Conservation (phyloP, 176 grass and related monocot genomes). For the Cymbopogon citratus region DNA sequence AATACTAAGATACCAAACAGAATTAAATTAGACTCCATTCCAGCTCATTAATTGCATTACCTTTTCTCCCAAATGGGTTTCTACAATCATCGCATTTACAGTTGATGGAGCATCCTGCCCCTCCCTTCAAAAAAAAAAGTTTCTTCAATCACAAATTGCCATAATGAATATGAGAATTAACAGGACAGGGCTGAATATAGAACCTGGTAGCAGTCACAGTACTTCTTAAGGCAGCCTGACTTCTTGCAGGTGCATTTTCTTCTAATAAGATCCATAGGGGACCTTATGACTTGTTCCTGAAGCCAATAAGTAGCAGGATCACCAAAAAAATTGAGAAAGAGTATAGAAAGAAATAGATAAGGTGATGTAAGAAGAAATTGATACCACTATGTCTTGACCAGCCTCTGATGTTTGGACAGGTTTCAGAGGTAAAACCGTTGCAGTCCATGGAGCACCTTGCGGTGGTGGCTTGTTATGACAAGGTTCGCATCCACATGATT, state of each 20-base stretch:
- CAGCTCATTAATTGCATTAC: conserved; percentile 23
- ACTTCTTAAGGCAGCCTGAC: conserved; percentile 62
- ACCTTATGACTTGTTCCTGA: conserved; percentile 44
- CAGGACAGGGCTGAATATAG: conserved; percentile 7
- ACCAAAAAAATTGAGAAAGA: background rate
- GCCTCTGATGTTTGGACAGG: conserved; percentile 22
- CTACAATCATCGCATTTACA: conserved; percentile 65
- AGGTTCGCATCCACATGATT: conserved; percentile 52
- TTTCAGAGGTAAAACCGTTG: conserved; percentile 34
- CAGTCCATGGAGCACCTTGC: conserved; percentile 21
- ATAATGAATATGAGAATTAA: background rate
- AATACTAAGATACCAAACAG: background rate
- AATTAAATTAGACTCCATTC: background rate
- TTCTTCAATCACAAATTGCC: conserved; percentile 10
- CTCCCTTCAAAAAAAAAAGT: conserved; percentile 34
- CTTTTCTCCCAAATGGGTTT: conserved; percentile 58
- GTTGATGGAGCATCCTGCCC: conserved; percentile 53
- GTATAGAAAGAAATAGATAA: background rate
- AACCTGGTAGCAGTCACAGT: conserved; percentile 64
- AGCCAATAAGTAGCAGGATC: background rate
- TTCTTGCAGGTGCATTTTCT: conserved; percentile 68
- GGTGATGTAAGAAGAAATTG: conserved; percentile 23
- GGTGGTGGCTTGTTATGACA: conserved; percentile 41
- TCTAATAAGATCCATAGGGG: conserved; percentile 36
- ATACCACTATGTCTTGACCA: conserved; percentile 38